phyloP scores from a whole-genome alignment of 2,329 filamentous ascomycete genomes.

The Plectosphaerella cucumerina region DNA sequence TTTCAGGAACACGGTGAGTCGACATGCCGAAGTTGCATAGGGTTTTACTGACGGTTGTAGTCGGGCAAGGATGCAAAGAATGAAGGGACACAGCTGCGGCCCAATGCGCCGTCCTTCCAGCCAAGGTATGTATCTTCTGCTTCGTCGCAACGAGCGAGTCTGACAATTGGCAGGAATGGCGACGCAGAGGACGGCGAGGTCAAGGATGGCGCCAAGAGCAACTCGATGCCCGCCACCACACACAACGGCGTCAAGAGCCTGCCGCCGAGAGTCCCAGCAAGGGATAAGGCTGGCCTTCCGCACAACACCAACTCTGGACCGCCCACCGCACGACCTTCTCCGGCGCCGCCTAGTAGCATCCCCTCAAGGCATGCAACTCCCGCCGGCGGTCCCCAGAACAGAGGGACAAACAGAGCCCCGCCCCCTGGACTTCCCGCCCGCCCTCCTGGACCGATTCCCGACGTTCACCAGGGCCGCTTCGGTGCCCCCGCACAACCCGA shows the following conservation, averaged over 20 bases:
- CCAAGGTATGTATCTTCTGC: constrained; percentile 35
- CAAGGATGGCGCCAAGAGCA: constrained; percentile 41
- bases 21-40: neutral
- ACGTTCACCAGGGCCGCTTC: constrained; percentile 41
- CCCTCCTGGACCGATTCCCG: constrained; percentile 53
- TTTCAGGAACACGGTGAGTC: constrained; percentile 61
- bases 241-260: neutral
- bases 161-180: constrained; percentile 3
- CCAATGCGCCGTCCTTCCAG: constrained; percentile 62
- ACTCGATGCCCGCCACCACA: neutral
- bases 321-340: too few relatives aligned
- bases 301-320: too few relatives aligned
- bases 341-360: neutral
- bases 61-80: constrained; percentile 31
- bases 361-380: constrained; percentile 2
- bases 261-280: neutral
- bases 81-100: constrained; percentile 42
- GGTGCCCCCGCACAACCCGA: constrained; percentile 13
- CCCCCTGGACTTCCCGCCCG: constrained; percentile 46
- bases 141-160: constrained; percentile 11
- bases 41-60: constrained; percentile 15
- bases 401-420: constrained; percentile 16
- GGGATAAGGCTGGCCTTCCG: constrained; percentile 1
- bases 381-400: constrained; percentile 14
- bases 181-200: constrained; percentile 73